A percentile compares a stretch with the other conserved stretches of the same genome.
Evolutionary conservation across 768 basidiomycete genomes (phyloP).

Genomic region (Harrya chromipes): DNA sequence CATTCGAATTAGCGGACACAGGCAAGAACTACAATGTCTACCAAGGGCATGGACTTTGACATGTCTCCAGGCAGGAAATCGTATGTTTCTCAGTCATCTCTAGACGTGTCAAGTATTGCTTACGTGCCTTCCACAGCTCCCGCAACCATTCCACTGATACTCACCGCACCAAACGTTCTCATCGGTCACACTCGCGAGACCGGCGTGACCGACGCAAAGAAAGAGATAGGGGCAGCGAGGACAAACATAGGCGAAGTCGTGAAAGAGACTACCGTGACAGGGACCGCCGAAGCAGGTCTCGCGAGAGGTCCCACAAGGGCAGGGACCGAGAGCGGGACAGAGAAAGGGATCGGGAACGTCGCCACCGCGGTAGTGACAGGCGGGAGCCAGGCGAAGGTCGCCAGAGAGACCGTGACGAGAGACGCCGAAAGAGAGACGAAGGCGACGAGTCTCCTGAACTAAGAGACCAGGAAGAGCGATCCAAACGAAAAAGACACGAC

Average conservation of each 20-base stretch:
- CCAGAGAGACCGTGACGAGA: constrained; percentile 50
- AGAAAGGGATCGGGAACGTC: constrained; percentile 36
- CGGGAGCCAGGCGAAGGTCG: constrained; percentile 54
- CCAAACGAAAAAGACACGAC: constrained; percentile 64
- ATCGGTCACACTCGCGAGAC: constrained; percentile 68
- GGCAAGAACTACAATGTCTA: constrained; percentile 37
- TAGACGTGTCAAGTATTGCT: neutral
- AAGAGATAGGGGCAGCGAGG: constrained; percentile 53
- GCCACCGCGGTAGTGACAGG: constrained; percentile 46
- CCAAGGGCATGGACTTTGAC: constrained; percentile 62
- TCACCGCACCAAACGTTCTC: constrained; percentile 66
- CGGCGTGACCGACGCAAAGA: constrained; percentile 42
- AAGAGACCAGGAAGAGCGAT: constrained; percentile 50
- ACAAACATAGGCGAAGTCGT: constrained; percentile 60
- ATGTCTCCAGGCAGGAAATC: constrained; percentile 57
- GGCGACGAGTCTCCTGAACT: constrained; percentile 45
- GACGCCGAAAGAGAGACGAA: constrained; percentile 71
- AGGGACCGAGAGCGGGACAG: constrained; percentile 29
- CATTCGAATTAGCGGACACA: constrained; percentile 10
- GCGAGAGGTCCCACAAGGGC: constrained; percentile 46
- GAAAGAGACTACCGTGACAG: constrained; percentile 50
- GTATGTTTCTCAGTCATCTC: constrained; percentile 38
- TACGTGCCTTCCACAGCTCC: constrained; percentile 40
- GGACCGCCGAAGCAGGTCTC: constrained; percentile 46
- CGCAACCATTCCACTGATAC: constrained; percentile 79